Evolutionary conservation across 1,284 basidiomycete species (phyloP), one percentile per base, ranked within the genome.

Genomic region (Apiotrichum akiyoshidainum): DNA sequence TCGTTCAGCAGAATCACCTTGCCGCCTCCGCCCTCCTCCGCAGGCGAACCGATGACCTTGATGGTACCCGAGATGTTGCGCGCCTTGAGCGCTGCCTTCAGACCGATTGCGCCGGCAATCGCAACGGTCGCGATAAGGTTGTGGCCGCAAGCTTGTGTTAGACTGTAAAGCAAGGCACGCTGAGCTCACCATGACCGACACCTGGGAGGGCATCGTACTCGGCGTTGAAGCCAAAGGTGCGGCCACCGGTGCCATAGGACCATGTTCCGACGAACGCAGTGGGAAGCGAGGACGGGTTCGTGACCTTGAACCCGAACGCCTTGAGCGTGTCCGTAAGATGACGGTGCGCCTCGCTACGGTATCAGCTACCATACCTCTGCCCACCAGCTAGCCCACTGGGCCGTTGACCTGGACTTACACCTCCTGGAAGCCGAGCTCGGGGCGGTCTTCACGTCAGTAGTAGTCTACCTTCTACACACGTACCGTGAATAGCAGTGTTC

Each of bases 1-100:
- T 85, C 46, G 83, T 88, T 81, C 19, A 92, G 79, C 19, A 93
- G 78, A 40, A 83, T 80, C 50, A 87, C 81, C 76, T 94, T 93
- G n/a, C 90, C 90, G 21, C 84, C 87, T 5, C 87, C 88, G 10
- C 79, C 80, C 76, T 93, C 91, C 76, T 93, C 91, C 26, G 88
- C 91, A 6, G 68, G 68, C 2, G 64, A 73, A 5, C 76, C 76
- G 37, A 78, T 68, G 11, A 78, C 63, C 44, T 73, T 66, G 47
- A 78, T 67, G 8, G 68, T 73, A 16, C 73, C 76, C 0, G 69
- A 17, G 5, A 77, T 63, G 45, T 73, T 60, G 41, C 62, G 61
- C 5, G 64, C 65, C 51, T 71, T 66, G 19, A 78, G 61, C 2
- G 72, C 71, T 1, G 69, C 68, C 31, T 72, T 73, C 14, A 76